phyloP scores from a whole-genome alignment of 805 yeast species.

The Wickerhamiella slavikovae region DNA sequence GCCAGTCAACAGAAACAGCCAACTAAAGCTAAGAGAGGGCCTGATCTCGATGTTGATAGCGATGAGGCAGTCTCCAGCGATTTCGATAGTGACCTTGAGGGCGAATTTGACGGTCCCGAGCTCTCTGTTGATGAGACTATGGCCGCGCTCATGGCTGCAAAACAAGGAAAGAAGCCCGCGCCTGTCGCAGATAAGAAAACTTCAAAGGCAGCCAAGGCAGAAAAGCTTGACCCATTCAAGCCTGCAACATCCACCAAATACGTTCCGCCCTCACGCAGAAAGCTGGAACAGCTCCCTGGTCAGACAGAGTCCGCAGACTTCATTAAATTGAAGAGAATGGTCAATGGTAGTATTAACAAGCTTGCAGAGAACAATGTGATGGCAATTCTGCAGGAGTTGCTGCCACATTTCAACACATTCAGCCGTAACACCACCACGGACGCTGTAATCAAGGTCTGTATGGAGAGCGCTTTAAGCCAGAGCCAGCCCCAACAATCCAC shows the following conservation, averaged over 20 bases:
- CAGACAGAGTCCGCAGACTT: slow-evolving; percentile 26
- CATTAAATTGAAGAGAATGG: slow-evolving; percentile 31
- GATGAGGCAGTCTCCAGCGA: slow-evolving; percentile 5
- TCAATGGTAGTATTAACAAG: slow-evolving; percentile 72
- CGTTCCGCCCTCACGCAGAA: slow-evolving; percentile 74
- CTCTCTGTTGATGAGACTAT: slow-evolving; percentile 12
- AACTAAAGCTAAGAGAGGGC: background rate
- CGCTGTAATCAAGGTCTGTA: slow-evolving; percentile 36
- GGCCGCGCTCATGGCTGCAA: slow-evolving; percentile 12
- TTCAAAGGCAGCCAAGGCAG: slow-evolving; percentile 14
- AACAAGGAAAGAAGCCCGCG: slow-evolving; percentile 5
- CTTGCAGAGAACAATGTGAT: slow-evolving; percentile 73
- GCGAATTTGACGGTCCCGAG: too few species aligned
- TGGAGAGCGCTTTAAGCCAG: slow-evolving; percentile 44
- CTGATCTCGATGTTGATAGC: slow-evolving; percentile 1
- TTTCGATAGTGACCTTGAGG: slow-evolving; percentile 2
- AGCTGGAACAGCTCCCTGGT: slow-evolving; percentile 20
- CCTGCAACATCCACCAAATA: slow-evolving; percentile 24
- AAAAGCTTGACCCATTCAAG: slow-evolving; percentile 54
- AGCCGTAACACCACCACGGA: slow-evolving; percentile 70
- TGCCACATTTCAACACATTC: slow-evolving; percentile 36
- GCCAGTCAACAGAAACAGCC: too few species aligned
- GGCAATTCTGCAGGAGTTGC: slow-evolving; percentile 48
- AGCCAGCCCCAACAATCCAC: slow-evolving; percentile 59
- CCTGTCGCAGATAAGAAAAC: slow-evolving; percentile 1